Evolutionary conservation across 1,139 yeast species (phyloP).

Genomic region (Taphrina wiesneri): DNA sequence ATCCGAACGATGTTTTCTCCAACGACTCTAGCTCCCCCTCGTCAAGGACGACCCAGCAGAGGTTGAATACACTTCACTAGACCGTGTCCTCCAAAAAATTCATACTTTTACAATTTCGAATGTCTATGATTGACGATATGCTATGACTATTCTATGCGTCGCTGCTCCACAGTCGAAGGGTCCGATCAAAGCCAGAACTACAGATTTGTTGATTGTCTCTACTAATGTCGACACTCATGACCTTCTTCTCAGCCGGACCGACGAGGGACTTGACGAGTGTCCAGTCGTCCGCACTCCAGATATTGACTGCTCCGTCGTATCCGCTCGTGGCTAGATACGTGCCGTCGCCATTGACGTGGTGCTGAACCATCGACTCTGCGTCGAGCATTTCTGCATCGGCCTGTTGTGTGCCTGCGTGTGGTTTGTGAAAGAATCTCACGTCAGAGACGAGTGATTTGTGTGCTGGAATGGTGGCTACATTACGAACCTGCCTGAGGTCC

Average conservation of each 20-base stretch:
- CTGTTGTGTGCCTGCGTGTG: conserved; percentile 39
- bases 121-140: neutral
- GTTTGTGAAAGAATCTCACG: conserved; percentile 52
- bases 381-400: conserved; percentile 38
- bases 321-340: conserved; percentile 61
- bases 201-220: conserved; percentile 52
- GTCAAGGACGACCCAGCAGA: neutral
- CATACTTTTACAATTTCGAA: neutral
- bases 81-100: neutral
- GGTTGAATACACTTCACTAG: neutral
- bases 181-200: conserved; percentile 83
- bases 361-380: conserved; percentile 32
- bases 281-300: conserved; percentile 78
- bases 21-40: neutral
- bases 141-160: conserved; percentile 8
- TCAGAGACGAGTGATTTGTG: conserved; percentile 75
- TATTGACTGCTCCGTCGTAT: conserved; percentile 56
- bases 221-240: conserved; percentile 65
- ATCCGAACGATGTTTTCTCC: neutral
- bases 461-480: conserved; percentile 63
- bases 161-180: conserved; percentile 61
- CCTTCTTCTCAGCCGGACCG: conserved; percentile 65
- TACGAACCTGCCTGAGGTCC: conserved; percentile 67
- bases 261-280: conserved; percentile 54
- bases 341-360: conserved; percentile 46